Base-by-base conservation (phyloP, 1,284 basidiomycete species). In the Anthracocystis panici-leucophaei region DNA sequence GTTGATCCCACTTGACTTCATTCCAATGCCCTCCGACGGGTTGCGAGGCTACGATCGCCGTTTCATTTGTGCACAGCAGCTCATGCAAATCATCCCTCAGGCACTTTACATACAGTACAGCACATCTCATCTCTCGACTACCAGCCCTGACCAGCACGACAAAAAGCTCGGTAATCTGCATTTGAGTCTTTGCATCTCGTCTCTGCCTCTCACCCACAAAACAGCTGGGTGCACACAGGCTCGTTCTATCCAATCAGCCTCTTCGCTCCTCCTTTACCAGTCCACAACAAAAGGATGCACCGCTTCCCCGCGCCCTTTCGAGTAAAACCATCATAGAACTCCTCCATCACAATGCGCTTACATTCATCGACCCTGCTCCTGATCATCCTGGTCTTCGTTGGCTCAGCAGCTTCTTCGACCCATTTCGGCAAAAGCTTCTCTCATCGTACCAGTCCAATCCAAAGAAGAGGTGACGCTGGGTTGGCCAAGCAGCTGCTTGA, bases 291-390 rank as follows among this genome's bases (percentile, higher is more conserved):
- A 38, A 38, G 35, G 35, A 38, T 38, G 35, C 14, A 38, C 35
- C 14, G 14, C 35, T 38, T 38, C 35, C 35, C 14, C 35, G 14
- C 35, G 1, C 48, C 10, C 29, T 49, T 8, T 33, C 14, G 1
- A 20, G n/a, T 5, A 12, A 29, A 6, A 49, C 48, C 48, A 48
- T 18, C 46, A 49, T 29, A 31, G 16, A 31, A 3, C 35, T n/a
- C 21, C 41, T 16, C 16, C 5, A 35, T n/a, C 57, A 58, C 18
- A 23, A 58, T 58, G 57, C 57, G 57, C 18, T 16, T 51, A 10
- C 14, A 31, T 21, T 46, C 33, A 11, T 16, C 44, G 21, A 31
- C 23, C 33, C n/a, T 61, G 31, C 45, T 54, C 6, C 23, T 33
- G 16, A 18, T 56, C 40, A 21, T 56, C 7, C 18, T 50, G 2